These are phyloP conservation scores for Aspergillus cristatus DNA, from an alignment of 495 filamentous ascomycete species.

Conservation along the genomic window DNA sequence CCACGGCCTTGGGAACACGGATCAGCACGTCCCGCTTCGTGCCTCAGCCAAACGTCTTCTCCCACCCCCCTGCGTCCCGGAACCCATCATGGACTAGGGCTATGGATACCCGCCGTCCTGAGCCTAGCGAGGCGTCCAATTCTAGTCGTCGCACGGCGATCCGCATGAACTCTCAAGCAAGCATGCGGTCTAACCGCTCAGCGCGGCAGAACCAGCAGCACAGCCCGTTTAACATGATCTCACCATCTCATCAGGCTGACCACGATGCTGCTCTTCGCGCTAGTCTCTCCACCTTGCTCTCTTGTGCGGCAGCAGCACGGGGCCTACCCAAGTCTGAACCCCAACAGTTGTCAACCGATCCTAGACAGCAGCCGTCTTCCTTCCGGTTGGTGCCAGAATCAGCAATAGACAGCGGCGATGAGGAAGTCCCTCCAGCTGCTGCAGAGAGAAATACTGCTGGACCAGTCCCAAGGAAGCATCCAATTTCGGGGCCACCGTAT, in stretches of 20 bases:
- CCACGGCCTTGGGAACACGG: conserved; percentile 66
- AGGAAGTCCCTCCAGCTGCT: conserved; percentile 12
- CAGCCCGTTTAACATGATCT: conserved; percentile 53
- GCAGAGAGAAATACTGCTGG: conserved; percentile 14
- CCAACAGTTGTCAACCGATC: conserved; percentile 15
- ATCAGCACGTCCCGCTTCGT: conserved; percentile 56
- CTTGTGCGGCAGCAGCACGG: conserved; percentile 80
- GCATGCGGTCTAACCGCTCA: conserved; percentile 19
- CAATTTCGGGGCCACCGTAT: no score
- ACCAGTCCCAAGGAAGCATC: conserved; percentile 9
- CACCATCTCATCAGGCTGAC: conserved; percentile 70
- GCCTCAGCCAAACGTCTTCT: conserved; percentile 84
- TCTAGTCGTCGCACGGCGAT: conserved; percentile 30
- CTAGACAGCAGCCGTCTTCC: conserved; percentile 20
- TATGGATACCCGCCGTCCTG: conserved; percentile 33
- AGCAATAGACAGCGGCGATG: conserved; percentile 44
- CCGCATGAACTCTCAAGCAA: conserved; percentile 29
- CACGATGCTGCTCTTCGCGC: conserved; percentile 90
- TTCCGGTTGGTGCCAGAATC: conserved; percentile 68
- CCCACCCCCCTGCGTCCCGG: conserved; percentile 62
- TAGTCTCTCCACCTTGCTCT: conserved; percentile 88
- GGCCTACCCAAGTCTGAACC: conserved; percentile 60
- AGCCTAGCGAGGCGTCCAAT: conserved; percentile 28
- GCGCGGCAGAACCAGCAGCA: conserved; percentile 28
- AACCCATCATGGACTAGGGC: conserved; percentile 40